These are phyloP conservation scores for Urtica urens DNA, from an alignment of 306 rosid genomes.

Conservation along the genomic window DNA sequence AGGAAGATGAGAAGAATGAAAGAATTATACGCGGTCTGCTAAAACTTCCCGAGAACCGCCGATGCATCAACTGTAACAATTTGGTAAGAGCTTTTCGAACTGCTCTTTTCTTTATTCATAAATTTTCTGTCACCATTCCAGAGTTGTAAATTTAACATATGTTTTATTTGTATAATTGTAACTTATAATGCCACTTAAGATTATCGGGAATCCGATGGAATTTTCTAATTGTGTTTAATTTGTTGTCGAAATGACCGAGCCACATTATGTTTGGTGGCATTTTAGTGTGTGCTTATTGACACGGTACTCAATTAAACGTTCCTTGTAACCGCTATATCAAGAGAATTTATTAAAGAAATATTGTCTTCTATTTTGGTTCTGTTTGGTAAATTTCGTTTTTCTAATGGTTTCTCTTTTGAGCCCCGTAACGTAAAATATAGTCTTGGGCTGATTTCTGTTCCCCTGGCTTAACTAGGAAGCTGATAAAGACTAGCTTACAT, in stretches of 20 bases:
- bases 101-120: background rate
- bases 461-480: too few species aligned
- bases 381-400: too few species aligned
- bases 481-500: too few species aligned
- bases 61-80: constrained; percentile 90
- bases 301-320: too few species aligned
- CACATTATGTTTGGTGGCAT: background rate
- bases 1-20: constrained; percentile 85
- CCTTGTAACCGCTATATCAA: too few species aligned
- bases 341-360: too few species aligned
- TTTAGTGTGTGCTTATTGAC: background rate
- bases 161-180: background rate
- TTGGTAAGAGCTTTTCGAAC: constrained; percentile 41
- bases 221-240: background rate
- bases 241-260: background rate
- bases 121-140: background rate
- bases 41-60: constrained; percentile 62
- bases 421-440: too few species aligned
- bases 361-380: too few species aligned
- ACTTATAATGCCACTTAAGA: constrained; percentile 3
- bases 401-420: too few species aligned
- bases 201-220: constrained; percentile 4
- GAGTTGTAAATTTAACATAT: constrained; percentile 2
- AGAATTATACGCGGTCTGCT: constrained; percentile 80
- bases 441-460: too few species aligned